phyloP scores from a whole-genome alignment of 495 filamentous ascomycete species.

The Aspergillus nidulans region DNA sequence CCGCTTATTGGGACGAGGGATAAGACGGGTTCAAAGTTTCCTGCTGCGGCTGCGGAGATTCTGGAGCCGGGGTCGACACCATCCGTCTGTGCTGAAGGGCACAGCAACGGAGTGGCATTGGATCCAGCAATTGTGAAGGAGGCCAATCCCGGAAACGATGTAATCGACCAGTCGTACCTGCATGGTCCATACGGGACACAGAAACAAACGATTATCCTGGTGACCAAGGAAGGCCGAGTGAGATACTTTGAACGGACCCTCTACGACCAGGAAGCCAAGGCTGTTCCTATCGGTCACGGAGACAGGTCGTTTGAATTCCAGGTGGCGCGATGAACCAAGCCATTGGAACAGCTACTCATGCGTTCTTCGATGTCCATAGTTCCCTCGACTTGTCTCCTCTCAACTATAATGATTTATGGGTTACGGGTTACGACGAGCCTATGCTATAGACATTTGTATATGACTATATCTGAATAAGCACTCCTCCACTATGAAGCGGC shows the following conservation, averaged over 20 bases:
- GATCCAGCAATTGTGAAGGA: neutral
- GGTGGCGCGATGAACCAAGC: slow-evolving; percentile 14
- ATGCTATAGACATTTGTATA: neutral
- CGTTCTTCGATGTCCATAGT: neutral
- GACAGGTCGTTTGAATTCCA: slow-evolving; percentile 49
- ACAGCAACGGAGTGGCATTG: neutral
- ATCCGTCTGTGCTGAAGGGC: slow-evolving; percentile 27
- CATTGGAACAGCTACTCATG: neutral
- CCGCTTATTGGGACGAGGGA: slow-evolving; percentile 61
- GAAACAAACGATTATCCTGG: slow-evolving; percentile 81
- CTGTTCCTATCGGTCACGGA: slow-evolving; percentile 54
- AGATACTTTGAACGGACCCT: slow-evolving; percentile 81
- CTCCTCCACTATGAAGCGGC: neutral
- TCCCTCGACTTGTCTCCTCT: neutral
- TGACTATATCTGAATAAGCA: neutral
- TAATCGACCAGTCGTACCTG: slow-evolving; percentile 26
- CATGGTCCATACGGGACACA: slow-evolving; percentile 77
- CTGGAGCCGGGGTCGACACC: slow-evolving; percentile 20
- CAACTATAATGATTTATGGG: neutral
- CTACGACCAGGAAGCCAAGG: slow-evolving; percentile 62
- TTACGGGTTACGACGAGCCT: neutral
- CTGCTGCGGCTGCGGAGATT: slow-evolving; percentile 33
- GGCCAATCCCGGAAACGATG: slow-evolving; percentile 15
- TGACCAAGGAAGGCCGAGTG: slow-evolving; percentile 69
- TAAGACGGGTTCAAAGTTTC: slow-evolving; percentile 21